These are phyloP conservation scores for Geranium incanum DNA, from an alignment of 441 rosid genomes.

Conservation along the genomic window DNA sequence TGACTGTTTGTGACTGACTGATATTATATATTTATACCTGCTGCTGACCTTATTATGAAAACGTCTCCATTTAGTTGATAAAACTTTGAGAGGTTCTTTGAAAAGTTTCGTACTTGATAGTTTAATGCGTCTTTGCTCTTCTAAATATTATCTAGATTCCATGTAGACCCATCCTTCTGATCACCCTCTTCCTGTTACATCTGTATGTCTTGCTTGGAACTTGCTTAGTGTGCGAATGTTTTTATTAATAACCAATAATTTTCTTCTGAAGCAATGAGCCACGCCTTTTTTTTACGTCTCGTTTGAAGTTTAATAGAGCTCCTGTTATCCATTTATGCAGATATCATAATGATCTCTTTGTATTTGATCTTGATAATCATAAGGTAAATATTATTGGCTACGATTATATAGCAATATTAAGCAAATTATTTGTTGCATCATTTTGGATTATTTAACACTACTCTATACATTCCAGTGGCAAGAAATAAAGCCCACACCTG, in stretches of 20 bases:
- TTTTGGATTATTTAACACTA: background rate
- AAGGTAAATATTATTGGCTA: constrained; percentile 46
- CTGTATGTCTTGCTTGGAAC: background rate
- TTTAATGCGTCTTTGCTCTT: background rate
- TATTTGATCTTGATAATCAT: constrained; percentile 84
- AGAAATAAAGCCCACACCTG: constrained; percentile 91
- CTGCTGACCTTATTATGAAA: constrained; percentile 2
- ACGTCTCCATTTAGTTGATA: background rate
- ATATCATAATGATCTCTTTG: constrained; percentile 69
- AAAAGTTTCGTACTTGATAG: constrained; percentile 2
- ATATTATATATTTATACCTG: background rate
- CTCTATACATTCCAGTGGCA: constrained; percentile 58
- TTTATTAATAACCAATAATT: background rate
- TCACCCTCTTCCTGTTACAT: background rate
- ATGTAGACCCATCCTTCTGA: background rate
- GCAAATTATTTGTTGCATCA: background rate
- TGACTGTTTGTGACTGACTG: background rate
- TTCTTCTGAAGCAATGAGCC: background rate
- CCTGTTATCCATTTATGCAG: constrained; percentile 35
- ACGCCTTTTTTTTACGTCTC: background rate
- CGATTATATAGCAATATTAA: constrained; percentile 17
- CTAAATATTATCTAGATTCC: background rate
- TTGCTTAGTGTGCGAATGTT: background rate
- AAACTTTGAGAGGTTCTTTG: background rate
- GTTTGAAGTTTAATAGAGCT: constrained; percentile 7